phyloP scores from a whole-genome alignment of 208 protist species.

The Leishmania tropica region DNA sequence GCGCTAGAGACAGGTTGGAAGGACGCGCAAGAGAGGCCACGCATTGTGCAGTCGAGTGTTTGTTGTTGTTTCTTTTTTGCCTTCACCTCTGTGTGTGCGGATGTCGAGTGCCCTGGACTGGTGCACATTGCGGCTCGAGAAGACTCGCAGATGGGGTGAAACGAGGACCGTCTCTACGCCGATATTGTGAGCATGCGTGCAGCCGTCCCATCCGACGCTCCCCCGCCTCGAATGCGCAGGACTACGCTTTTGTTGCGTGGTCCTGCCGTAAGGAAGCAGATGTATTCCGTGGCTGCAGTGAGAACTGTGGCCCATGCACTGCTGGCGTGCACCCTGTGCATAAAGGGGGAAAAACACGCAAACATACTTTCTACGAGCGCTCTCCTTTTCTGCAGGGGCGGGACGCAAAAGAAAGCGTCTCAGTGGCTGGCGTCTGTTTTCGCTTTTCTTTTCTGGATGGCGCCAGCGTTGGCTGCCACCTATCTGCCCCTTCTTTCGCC shows the following conservation, averaged over 20 bases:
- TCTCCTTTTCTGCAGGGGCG: background rate
- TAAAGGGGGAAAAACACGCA: background rate
- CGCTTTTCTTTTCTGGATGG: background rate
- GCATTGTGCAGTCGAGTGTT: background rate
- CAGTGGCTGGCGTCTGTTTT: background rate
- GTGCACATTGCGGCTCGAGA: background rate
- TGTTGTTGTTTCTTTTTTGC: background rate
- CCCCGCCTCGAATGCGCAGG: background rate
- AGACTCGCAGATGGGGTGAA: background rate
- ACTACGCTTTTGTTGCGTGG: background rate
- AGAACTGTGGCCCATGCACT: background rate
- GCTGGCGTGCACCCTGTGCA: background rate
- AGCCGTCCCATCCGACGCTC: background rate
- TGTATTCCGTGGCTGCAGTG: background rate
- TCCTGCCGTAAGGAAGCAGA: background rate
- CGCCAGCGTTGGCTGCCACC: background rate
- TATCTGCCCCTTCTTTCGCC: background rate
- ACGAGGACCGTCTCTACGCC: background rate
- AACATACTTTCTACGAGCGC: too few species aligned
- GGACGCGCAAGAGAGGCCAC: background rate
- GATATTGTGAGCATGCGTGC: background rate
- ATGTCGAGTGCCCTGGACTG: background rate
- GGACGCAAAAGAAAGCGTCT: background rate
- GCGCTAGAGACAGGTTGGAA: slow-evolving; percentile 15
- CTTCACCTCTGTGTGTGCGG: background rate